Evolutionary conservation across 257 asterid genomes (phyloP).

Genomic region (Ophiorrhiza pumila): DNA sequence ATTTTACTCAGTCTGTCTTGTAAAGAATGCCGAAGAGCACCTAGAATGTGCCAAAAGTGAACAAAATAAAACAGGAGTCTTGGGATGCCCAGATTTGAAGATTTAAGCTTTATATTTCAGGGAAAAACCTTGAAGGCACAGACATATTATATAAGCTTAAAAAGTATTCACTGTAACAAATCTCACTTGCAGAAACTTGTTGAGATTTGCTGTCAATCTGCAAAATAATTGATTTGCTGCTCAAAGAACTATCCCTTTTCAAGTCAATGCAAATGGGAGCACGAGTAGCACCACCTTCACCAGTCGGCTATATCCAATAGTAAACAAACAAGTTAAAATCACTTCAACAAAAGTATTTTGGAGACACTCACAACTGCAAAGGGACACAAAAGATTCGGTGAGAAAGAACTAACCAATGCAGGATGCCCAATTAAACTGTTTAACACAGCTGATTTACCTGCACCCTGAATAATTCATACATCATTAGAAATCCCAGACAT

Average conservation of each 20-base stretch:
- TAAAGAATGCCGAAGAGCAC: conserved; percentile 94
- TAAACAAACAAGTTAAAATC: background rate
- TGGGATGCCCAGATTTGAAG: conserved; percentile 12
- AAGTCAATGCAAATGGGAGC: conserved; percentile 94
- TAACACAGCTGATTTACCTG: conserved; percentile 97
- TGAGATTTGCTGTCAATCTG: conserved; percentile 96
- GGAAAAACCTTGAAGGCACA: background rate
- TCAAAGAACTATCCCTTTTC: conserved; percentile 72
- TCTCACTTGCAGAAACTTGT: conserved; percentile 78
- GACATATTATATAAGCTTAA: background rate
- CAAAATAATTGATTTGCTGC: conserved; percentile 78
- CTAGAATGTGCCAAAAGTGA: conserved; percentile 36
- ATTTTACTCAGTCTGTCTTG: conserved; percentile 87
- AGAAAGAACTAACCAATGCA: conserved; percentile 63
- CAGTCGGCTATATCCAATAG: conserved; percentile 71
- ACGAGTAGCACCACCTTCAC: conserved; percentile 99
- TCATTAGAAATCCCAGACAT: conserved; percentile 6
- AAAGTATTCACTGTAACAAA: background rate
- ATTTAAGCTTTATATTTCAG: background rate
- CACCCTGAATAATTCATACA: conserved; percentile 61
- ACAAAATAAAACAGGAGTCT: conserved; percentile 14
- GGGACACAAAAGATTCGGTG: conserved; percentile 1
- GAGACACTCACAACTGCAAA: background rate
- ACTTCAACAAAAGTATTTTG: background rate
- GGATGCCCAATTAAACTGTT: conserved; percentile 98